These are phyloP conservation scores for Rhodotorula sp. DNA, from an alignment of 1,284 basidiomycete genomes.

Conservation along the genomic window DNA sequence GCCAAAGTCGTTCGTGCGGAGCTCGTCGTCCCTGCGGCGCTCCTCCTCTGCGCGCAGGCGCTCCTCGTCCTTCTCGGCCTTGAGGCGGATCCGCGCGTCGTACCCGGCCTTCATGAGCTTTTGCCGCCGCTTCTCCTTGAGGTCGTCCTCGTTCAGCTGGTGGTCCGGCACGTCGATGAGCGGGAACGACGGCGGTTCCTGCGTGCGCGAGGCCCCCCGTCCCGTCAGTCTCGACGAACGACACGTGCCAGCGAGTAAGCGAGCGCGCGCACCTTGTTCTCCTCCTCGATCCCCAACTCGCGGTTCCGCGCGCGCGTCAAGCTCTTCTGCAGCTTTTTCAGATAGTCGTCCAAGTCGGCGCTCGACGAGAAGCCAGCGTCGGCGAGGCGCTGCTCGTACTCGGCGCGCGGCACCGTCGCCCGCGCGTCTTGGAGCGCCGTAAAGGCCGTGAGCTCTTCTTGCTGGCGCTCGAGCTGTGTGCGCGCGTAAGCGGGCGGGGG, in stretches of 20 bases:
- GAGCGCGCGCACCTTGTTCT: conserved; percentile 50
- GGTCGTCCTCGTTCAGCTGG: conserved; percentile 86
- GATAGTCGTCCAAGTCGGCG: conserved; percentile 65
- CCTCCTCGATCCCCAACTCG: conserved; percentile 65
- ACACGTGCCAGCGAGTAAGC: too few relatives aligned
- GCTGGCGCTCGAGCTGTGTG: conserved; percentile 58
- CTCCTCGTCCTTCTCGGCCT: conserved; percentile 86
- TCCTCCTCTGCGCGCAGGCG: conserved; percentile 61
- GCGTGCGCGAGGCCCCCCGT: conserved; percentile 47
- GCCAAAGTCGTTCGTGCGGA: conserved; percentile 67
- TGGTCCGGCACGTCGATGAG: conserved; percentile 87
- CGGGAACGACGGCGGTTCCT: conserved; percentile 82
- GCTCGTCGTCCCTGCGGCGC: conserved; percentile 73
- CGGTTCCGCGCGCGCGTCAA: conserved; percentile 71
- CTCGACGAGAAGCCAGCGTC: conserved; percentile 71
- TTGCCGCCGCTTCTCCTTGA: conserved; percentile 95
- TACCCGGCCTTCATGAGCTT: conserved; percentile 90
- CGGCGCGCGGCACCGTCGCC: conserved; percentile 67
- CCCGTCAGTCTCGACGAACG: too few relatives aligned
- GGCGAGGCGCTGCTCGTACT: conserved; percentile 61
- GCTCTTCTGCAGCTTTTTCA: conserved; percentile 73
- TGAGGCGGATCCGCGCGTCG: conserved; percentile 81
- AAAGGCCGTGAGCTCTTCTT: conserved; percentile 80
- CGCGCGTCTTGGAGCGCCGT: conserved; percentile 67
- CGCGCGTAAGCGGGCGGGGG: too few relatives aligned